Evolutionary conservation across 1,139 yeast genomes (phyloP).

Genomic region (Taphrina betulina): DNA sequence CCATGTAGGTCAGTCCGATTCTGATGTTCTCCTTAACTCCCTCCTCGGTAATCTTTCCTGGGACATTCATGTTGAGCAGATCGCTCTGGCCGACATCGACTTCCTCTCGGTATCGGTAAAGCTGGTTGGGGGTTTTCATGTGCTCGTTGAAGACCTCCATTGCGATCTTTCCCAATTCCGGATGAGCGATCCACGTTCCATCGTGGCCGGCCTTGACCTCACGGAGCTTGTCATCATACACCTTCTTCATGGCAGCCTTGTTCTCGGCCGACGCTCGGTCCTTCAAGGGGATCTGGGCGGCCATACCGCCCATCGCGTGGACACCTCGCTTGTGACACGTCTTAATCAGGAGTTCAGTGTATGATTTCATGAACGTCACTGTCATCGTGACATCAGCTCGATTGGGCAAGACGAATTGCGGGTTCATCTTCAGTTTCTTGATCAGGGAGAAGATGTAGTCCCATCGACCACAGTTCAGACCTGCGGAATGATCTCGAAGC

Average conservation of each 20-base stretch:
- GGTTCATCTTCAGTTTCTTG: constrained; percentile 64
- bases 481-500: constrained; percentile 70
- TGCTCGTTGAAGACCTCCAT: constrained; percentile 73
- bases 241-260: constrained; percentile 67
- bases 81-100: constrained; percentile 61
- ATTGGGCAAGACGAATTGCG: constrained; percentile 66
- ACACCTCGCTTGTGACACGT: constrained; percentile 74
- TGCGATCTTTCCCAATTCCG: constrained; percentile 72
- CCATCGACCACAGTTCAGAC: constrained; percentile 82
- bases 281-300: constrained; percentile 78
- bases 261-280: constrained; percentile 51
- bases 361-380: constrained; percentile 71
- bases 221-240: constrained; percentile 67
- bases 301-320: constrained; percentile 84
- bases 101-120: constrained; percentile 56
- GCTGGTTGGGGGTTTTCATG: constrained; percentile 84
- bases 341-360: constrained; percentile 64
- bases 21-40: constrained; percentile 70
- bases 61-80: constrained; percentile 66
- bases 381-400: constrained; percentile 72
- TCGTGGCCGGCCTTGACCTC: constrained; percentile 76
- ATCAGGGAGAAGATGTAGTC: constrained; percentile 74
- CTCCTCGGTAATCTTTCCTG: constrained; percentile 66
- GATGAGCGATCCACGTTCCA: constrained; percentile 83
- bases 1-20: constrained; percentile 75